Evolutionary conservation across 306 rosid species (phyloP).

Genomic region (Morella rubra): DNA sequence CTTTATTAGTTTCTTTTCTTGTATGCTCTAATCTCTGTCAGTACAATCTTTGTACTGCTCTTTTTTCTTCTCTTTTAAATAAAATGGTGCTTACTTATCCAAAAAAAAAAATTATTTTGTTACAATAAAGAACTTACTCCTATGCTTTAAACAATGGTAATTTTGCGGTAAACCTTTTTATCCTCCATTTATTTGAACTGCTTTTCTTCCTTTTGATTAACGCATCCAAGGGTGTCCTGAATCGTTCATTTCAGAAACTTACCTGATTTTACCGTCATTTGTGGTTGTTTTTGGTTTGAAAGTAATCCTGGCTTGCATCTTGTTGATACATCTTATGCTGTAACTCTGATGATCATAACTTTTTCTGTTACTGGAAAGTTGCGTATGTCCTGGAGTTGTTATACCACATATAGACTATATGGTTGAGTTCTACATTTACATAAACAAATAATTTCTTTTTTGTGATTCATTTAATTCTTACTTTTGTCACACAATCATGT

Average conservation of each 20-base stretch:
- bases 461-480: neutral
- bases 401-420: neutral
- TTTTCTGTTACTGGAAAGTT: neutral
- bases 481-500: slow-evolving; percentile 1
- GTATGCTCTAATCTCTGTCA: no score
- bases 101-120: no score
- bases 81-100: no score
- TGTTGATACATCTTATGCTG: neutral
- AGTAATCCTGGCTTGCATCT: neutral
- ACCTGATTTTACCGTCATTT: neutral
- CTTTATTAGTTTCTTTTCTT: no score
- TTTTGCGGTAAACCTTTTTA: neutral
- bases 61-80: no score
- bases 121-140: neutral
- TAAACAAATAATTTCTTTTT: neutral
- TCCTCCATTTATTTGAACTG: neutral
- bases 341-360: neutral
- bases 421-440: neutral
- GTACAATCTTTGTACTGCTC: no score
- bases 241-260: neutral
- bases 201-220: neutral
- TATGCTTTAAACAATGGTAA: neutral
- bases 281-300: neutral
- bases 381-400: neutral
- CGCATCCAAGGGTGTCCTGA: neutral